Conservation (phyloP, 2,329 filamentous ascomycete genomes). For the Plectosphaerella plurivora region DNA sequence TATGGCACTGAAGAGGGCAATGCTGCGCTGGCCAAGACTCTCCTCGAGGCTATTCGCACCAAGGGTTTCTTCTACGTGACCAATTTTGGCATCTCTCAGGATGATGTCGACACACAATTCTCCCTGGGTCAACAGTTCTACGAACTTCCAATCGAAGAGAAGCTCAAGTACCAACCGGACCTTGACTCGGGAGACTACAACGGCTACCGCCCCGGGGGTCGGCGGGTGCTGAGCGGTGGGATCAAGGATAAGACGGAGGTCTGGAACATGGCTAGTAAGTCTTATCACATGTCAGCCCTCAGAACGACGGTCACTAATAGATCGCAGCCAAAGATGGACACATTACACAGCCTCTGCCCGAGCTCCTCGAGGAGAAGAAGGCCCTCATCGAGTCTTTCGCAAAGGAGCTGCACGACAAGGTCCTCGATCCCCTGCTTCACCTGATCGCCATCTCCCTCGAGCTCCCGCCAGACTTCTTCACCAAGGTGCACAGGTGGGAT, state of each 20-base stretch:
- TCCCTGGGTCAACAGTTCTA: constrained; percentile 52
- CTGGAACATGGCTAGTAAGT: constrained; percentile 32
- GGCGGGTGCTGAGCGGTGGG: constrained; percentile 25
- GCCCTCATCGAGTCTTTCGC: constrained; percentile 52
- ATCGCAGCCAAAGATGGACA: constrained; percentile 20
- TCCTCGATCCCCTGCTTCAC: constrained; percentile 52
- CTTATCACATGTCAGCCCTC: no score
- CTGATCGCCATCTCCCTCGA: constrained; percentile 59
- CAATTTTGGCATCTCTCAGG: constrained; percentile 56
- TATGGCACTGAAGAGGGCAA: constrained; percentile 27
- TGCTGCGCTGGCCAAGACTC: constrained; percentile 17
- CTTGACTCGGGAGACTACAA: constrained; percentile 51
- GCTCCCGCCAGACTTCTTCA: constrained; percentile 54
- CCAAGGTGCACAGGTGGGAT: constrained; percentile 49
- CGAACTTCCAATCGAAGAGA: constrained; percentile 51
- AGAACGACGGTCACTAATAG: not conserved
- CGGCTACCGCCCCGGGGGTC: constrained; percentile 46
- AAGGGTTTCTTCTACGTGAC: constrained; percentile 55
- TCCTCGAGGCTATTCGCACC: constrained; percentile 27
- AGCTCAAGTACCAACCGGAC: constrained; percentile 48
- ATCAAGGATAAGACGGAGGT: constrained; percentile 33
- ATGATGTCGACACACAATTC: constrained; percentile 55
- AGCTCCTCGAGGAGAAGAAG: constrained; percentile 42
- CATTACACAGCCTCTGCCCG: constrained; percentile 28
- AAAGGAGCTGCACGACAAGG: constrained; percentile 46